These are phyloP conservation scores for Tetraselmis striata DNA, from an alignment of 139 green algal species.

Conservation along the genomic window DNA sequence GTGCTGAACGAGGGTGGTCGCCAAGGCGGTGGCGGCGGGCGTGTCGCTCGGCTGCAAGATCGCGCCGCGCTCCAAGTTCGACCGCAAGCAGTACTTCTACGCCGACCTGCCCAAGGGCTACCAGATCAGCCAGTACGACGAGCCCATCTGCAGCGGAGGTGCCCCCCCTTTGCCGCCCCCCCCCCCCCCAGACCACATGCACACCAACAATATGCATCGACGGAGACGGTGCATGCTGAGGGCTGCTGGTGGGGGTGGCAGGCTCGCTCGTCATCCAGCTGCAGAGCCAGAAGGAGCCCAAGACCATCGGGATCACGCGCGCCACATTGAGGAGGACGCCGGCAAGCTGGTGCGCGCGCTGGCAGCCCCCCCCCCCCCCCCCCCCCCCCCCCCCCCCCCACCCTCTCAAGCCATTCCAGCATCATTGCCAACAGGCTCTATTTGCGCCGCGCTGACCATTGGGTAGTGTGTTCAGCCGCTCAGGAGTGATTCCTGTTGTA, in stretches of 20 bases:
- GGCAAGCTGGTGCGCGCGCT: constrained; percentile 87
- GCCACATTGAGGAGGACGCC: constrained; percentile 96
- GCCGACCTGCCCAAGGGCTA: constrained; percentile 96
- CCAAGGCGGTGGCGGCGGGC: constrained; percentile 62
- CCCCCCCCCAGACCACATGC: not conserved
- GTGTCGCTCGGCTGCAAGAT: constrained; percentile 78
- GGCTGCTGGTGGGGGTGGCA: no score
- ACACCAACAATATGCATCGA: no score
- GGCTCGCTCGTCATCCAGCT: not conserved
- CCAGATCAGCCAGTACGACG: constrained; percentile 94
- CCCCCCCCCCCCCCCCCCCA: no score
- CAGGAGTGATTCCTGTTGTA: no score
- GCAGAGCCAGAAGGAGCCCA: not conserved
- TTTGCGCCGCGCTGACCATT: no score
- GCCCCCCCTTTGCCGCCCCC: not conserved
- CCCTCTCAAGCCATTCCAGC: no score
- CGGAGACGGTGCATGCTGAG: no score
- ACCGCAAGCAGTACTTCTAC: constrained; percentile 99
- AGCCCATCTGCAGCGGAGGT: constrained; percentile 54
- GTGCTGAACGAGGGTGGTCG: constrained; percentile 68
- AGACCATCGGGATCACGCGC: constrained; percentile 39
- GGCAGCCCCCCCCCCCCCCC: no score
- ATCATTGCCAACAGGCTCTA: no score
- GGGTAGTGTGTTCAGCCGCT: no score
- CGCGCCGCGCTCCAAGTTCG: constrained; percentile 84